Evolutionary conservation across 2,329 filamentous ascomycete genomes (phyloP).

Genomic region (Cladophialophora exuberans): DNA sequence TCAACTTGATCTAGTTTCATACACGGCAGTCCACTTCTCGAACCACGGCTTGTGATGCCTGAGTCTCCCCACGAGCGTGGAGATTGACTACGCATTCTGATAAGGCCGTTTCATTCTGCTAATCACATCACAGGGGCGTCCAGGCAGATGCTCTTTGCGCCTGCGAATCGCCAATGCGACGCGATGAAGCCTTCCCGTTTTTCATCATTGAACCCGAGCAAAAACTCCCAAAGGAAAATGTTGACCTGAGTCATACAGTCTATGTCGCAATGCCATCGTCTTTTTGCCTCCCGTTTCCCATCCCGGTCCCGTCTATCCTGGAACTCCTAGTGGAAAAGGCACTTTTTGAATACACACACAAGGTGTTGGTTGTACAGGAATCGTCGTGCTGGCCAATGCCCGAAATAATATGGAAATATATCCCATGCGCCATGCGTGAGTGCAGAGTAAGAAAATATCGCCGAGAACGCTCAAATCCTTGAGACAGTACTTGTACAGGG

Average conservation of each 20-base stretch:
- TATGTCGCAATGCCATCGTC: slow-evolving; percentile 25
- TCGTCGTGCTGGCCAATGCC: slow-evolving; percentile 27
- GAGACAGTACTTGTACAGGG: slow-evolving; percentile 36
- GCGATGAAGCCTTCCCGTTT: slow-evolving; percentile 9
- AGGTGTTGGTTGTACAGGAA: slow-evolving; percentile 33
- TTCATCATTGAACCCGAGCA: slow-evolving; percentile 12
- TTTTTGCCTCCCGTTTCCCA: slow-evolving; percentile 6
- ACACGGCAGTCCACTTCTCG: not conserved
- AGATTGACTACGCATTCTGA: slow-evolving; percentile 8
- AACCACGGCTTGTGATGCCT: slow-evolving; percentile 9
- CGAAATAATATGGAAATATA: slow-evolving; percentile 11
- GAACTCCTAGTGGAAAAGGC: slow-evolving; percentile 27
- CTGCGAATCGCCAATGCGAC: slow-evolving; percentile 12
- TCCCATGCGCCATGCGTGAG: slow-evolving; percentile 28
- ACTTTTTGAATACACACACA: slow-evolving; percentile 28
- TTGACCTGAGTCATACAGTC: slow-evolving; percentile 35
- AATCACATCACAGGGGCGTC: slow-evolving; percentile 7
- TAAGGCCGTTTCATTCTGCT: slow-evolving; percentile 12
- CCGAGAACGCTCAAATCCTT: slow-evolving; percentile 32
- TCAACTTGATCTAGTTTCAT: slow-evolving; percentile 15
- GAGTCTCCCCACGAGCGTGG: not conserved
- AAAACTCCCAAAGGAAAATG: slow-evolving; percentile 25
- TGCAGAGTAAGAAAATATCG: slow-evolving; percentile 28
- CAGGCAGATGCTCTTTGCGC: slow-evolving; percentile 19
- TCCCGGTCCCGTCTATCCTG: slow-evolving; percentile 27